Base-by-base conservation (phyloP, 768 basidiomycete genomes). In the Tricholoma saponaceum region DNA sequence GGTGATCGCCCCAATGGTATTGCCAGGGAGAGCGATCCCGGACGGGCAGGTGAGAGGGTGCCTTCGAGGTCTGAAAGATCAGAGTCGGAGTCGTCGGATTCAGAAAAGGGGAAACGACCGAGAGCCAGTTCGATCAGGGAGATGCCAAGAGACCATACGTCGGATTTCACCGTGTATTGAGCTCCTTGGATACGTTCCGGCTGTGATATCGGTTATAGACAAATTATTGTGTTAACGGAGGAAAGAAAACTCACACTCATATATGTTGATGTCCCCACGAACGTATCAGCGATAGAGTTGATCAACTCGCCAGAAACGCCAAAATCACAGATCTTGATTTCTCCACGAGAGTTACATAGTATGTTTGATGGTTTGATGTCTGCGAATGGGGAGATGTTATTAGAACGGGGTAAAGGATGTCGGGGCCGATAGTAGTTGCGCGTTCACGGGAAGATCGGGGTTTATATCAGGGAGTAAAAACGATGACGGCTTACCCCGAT, bases 311-410 rank as follows among this genome's bases (percentile, higher is more conserved):
- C 97, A 1, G 95, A 98, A 6, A 99, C 97, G 37, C 97, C 97
- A 70, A 98, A 99, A 73, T 99, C 97, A 67, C 96, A 98, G 55
- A 99, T 95, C 77, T 99, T 99, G 81, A 98, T 95, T 64, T 97
- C 87, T 28, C 97, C 97, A 50, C 80, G 78, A 6, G 96, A 97
- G 69, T 98, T 98, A 75, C 81, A 93, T 46, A 98, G 79, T 61
- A 99, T 97, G 68, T 99, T 99, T 12, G 95, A 97, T 26, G 97
- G 97, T 73, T 99, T 99, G 81, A 99, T 98, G 69, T 98, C 97
- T 98, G 66, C n/a, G n/a, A n/a, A n/a, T 22, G 47, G 49, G 44
- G 20, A 37, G 35, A 62, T 65, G 64, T 68, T 64, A 50, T 50
- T 23, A 50, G 26, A 50, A n/a, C 8, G n/a, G n/a, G 8, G 1